Conservation (phyloP, 805 yeast species). For the Candida nitratophila region DNA sequence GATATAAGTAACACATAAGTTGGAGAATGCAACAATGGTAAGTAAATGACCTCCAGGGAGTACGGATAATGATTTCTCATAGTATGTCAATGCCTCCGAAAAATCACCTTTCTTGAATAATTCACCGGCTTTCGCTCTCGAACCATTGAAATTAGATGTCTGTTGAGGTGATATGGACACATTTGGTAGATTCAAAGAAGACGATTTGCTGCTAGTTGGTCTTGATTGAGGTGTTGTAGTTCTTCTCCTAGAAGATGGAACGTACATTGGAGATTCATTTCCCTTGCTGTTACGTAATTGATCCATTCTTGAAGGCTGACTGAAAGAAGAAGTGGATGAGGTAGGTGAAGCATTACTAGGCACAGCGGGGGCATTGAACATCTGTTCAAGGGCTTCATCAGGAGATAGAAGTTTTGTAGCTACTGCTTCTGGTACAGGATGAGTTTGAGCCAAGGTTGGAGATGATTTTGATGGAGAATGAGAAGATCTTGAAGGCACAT, state of each 20-base stretch:
- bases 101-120: conserved; percentile 82
- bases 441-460: not conserved
- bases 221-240: conserved; percentile 1
- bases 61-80: conserved; percentile 38
- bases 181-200: conserved; percentile 7
- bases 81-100: conserved; percentile 52
- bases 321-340: no score
- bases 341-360: no score
- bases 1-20: conserved; percentile 58
- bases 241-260: conserved; percentile 22
- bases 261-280: conserved; percentile 14
- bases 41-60: conserved; percentile 62
- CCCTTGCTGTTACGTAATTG: conserved; percentile 5
- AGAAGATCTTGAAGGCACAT: no score
- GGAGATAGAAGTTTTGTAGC: not conserved
- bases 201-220: not conserved
- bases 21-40: conserved; percentile 64
- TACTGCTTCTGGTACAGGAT: not conserved
- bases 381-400: conserved; percentile 22
- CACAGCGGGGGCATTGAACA: conserved; percentile 17
- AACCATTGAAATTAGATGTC: conserved; percentile 33
- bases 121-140: conserved; percentile 50
- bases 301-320: conserved; percentile 7
- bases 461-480: not conserved
- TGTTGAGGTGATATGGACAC: conserved; percentile 16